Base-by-base conservation (phyloP, 371 early-diverging fungal genomes). In the Rhizopus stolonifer region DNA sequence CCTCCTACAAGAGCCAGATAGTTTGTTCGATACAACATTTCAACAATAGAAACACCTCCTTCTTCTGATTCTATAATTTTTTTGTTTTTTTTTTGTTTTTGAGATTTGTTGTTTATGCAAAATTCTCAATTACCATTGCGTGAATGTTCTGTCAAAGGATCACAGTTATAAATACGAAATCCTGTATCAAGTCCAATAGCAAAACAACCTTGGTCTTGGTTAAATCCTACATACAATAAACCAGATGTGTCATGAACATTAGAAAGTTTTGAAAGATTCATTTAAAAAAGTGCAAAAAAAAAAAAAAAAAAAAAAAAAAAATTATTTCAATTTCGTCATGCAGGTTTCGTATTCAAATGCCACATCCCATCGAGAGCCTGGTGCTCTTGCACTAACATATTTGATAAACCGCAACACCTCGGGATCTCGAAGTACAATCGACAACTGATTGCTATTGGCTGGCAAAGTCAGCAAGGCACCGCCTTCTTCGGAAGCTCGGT, bases 1-100 rank as follows among this genome's bases (percentile, higher is more conserved):
- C 95, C 92, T n/a, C 97, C 98, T 14, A 97, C 96, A 43, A 98
- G 80, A 1, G 96, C 98, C 23, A 98, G 81, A 51, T 93, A 87
- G 46, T 90, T 91, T 46, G 94, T 94, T 8, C 91, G 86, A 69
- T 95, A 96, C 9, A 97, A 80, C 98, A 98, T 97, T 60, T 94
- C 95, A 1, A 94, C 92, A 8, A 93, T 80, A 10, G 89, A 90
- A 50, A 96, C 89, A 3, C 95, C 96, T 14, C 93, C 93, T 54
- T 89, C 90, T 40, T 84, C 85, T 36, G 89, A 85, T 58, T 88
- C 92, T 88, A 58, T 23, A 54, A n/a, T 46, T 40, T 10, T 21
- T 3, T 45, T 23, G n/a, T n/a, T n/a, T n/a, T n/a, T n/a, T n/a
- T n/a, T n/a, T n/a, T n/a, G n/a, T n/a, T n/a, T n/a, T n/a, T n/a